Evolutionary conservation across 805 yeast species (phyloP).

Genomic region (Wickerhamiella spandovensis): DNA sequence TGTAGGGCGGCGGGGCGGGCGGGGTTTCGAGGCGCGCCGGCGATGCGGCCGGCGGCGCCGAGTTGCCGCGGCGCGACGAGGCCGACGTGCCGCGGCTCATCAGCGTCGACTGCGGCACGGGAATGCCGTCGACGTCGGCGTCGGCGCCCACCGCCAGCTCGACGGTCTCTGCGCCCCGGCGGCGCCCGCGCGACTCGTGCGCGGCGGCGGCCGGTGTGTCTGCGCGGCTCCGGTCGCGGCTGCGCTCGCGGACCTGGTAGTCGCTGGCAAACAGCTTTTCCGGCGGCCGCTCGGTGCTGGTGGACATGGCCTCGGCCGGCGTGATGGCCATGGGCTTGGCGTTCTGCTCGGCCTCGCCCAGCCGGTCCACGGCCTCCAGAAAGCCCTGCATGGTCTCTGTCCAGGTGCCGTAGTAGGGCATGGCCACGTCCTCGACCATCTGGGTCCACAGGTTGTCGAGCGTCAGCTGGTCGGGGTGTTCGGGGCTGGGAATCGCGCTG

Average conservation of each 20-base stretch:
- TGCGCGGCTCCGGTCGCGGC: not conserved
- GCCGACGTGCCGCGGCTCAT: not conserved
- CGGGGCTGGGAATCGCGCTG: not conserved
- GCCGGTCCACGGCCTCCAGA: not conserved
- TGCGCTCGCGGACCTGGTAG: not conserved
- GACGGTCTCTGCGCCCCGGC: not conserved
- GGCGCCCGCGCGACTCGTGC: too few relatives aligned
- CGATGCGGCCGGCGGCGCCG: not conserved
- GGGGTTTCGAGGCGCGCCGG: not conserved
- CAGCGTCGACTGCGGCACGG: not conserved
- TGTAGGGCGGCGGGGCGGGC: not conserved
- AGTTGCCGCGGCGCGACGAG: not conserved
- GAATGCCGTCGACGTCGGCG: not conserved
- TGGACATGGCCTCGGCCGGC: not conserved
- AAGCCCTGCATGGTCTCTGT: conserved; percentile 1
- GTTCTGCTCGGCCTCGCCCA: not conserved
- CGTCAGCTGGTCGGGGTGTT: not conserved
- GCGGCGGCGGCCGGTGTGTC: too few relatives aligned
- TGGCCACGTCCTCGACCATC: not conserved
- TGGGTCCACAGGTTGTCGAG: not conserved
- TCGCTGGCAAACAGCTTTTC: not conserved
- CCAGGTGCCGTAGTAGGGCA: not conserved
- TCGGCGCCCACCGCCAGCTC: not conserved
- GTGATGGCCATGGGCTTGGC: not conserved
- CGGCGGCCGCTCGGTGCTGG: not conserved